These are phyloP conservation scores for Mycena vulgaris DNA, from an alignment of 768 basidiomycete species.

Conservation along the genomic window DNA sequence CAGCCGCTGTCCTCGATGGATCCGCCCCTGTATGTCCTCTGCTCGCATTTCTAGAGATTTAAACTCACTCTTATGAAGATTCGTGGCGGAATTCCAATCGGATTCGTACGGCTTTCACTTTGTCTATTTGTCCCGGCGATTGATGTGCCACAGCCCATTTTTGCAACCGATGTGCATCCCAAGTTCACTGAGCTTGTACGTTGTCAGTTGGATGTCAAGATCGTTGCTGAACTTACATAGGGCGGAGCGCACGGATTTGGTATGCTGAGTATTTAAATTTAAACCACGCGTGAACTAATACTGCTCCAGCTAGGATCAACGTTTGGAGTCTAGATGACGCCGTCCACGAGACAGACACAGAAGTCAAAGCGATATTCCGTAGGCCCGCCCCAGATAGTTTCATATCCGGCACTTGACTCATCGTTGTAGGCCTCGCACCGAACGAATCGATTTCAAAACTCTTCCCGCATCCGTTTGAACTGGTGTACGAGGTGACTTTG, in stretches of 20 bases:
- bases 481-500: slow-evolving; percentile 1
- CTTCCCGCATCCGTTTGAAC: slow-evolving; percentile 6
- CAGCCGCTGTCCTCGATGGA: slow-evolving; percentile 4
- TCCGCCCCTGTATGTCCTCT: not conserved
- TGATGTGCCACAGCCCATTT: not conserved
- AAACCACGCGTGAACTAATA: not conserved
- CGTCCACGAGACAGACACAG: not conserved
- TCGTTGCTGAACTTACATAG: not conserved
- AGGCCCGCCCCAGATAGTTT: not conserved
- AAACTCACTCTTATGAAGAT: not conserved
- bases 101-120: not conserved
- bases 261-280: not conserved
- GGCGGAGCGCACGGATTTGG: slow-evolving; percentile 1
- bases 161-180: slow-evolving; percentile 1
- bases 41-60: no score
- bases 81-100: slow-evolving; percentile 6
- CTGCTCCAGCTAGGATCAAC: not conserved
- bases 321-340: not conserved
- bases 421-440: not conserved
- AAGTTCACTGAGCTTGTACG: not conserved
- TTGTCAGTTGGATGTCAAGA: not conserved
- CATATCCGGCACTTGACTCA: not conserved
- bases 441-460: slow-evolving; percentile 5
- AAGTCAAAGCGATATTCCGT: slow-evolving; percentile 6
- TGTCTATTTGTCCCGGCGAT: not conserved